These are phyloP conservation scores for Malus domestica DNA, from an alignment of 306 rosid genomes.

Conservation along the genomic window DNA sequence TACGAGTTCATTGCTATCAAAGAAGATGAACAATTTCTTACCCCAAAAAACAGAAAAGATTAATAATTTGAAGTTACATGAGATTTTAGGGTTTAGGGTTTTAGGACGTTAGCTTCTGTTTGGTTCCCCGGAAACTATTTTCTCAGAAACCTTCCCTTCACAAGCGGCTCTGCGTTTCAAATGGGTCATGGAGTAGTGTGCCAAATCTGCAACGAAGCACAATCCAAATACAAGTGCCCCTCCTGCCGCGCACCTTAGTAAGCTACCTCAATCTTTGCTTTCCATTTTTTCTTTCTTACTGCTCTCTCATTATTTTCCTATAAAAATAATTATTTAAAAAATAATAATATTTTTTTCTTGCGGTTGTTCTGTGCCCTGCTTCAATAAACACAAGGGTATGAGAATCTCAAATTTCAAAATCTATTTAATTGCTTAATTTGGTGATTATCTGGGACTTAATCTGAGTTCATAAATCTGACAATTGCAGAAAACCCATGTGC, in stretches of 20 bases:
- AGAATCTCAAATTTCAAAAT: background rate
- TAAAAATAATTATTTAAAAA: background rate
- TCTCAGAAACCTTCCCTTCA: background rate
- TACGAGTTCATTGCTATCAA: no score
- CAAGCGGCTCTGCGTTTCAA: background rate
- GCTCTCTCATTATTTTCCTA: background rate
- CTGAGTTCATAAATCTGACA: slow-evolving; percentile 10
- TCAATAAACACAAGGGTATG: slow-evolving; percentile 82
- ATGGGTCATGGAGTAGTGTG: slow-evolving; percentile 63
- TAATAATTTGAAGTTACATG: background rate
- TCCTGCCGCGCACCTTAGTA: slow-evolving; percentile 69
- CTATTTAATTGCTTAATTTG: background rate
- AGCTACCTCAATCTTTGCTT: background rate
- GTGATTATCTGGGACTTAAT: slow-evolving; percentile 6
- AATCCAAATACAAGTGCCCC: slow-evolving; percentile 80
- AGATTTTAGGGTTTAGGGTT: background rate
- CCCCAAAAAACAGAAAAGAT: background rate
- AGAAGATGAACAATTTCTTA: no score
- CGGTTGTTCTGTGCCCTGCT: slow-evolving; percentile 75
- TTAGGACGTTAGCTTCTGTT: background rate
- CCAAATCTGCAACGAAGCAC: slow-evolving; percentile 61
- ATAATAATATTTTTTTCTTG: background rate
- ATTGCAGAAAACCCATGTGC: slow-evolving; percentile 60
- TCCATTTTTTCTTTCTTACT: background rate
- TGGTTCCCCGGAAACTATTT: background rate